These are phyloP conservation scores for Knoxdaviesia capensis DNA, from an alignment of 2,329 filamentous ascomycete genomes.

Conservation along the genomic window DNA sequence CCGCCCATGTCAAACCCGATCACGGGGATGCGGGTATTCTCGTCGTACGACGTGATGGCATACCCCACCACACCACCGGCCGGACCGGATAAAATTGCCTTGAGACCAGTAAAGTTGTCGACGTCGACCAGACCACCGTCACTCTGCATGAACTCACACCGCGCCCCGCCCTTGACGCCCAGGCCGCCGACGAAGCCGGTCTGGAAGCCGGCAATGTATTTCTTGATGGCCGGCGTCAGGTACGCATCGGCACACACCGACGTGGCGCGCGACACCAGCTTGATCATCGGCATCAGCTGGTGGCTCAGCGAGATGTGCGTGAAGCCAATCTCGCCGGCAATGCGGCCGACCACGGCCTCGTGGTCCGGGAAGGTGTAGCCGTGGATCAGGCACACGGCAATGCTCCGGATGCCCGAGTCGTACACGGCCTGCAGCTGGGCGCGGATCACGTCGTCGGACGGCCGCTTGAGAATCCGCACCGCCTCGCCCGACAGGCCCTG, in stretches of 20 bases:
- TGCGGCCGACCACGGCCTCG: conserved; percentile 53
- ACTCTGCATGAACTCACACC: conserved; percentile 92
- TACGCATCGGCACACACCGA: conserved; percentile 23
- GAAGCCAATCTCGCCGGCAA: conserved; percentile 58
- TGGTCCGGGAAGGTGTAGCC: conserved; percentile 81
- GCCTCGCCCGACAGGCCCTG: conserved; percentile 47
- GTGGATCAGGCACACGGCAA: conserved; percentile 84
- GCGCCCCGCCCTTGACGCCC: conserved; percentile 61
- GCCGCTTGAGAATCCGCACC: conserved; percentile 42
- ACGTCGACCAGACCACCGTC: conserved; percentile 59
- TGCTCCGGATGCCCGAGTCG: conserved; percentile 49
- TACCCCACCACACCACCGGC: conserved; percentile 91
- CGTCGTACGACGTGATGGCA: conserved; percentile 76
- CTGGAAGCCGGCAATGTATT: conserved; percentile 18
- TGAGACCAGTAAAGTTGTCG: conserved; percentile 63
- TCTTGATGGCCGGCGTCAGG: conserved; percentile 19
- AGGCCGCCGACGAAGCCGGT: conserved; percentile 53
- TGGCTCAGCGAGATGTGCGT: conserved; percentile 10
- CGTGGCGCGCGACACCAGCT: conserved; percentile 21
- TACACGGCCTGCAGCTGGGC: conserved; percentile 38
- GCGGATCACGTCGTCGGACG: conserved; percentile 31
- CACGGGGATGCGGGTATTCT: conserved; percentile 60
- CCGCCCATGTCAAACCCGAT: conserved; percentile 79
- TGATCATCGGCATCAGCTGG: conserved; percentile 20
- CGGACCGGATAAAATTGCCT: conserved; percentile 72